Conservation (phyloP, 176 grass and related monocot species). For the Oryza nivara region DNA sequence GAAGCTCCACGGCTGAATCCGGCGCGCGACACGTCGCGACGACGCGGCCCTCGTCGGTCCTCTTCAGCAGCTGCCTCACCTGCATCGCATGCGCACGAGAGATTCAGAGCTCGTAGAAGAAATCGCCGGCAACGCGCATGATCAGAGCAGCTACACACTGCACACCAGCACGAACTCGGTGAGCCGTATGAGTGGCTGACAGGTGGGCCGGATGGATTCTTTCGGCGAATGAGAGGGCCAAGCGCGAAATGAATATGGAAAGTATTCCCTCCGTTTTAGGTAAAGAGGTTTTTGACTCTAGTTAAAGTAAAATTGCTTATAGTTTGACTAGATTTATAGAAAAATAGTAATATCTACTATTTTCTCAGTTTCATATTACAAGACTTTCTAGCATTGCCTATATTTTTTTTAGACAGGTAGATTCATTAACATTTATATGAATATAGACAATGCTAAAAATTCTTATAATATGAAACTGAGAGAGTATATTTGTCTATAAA, state of each 20-base stretch:
- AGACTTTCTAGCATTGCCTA: too few species aligned
- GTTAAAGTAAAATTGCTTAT: too few species aligned
- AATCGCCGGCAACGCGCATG: neutral
- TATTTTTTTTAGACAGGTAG: too few species aligned
- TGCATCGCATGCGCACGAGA: neutral
- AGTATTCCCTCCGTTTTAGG: too few species aligned
- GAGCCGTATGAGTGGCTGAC: neutral
- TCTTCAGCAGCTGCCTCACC: slow-evolving; percentile 82
- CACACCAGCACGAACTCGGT: neutral
- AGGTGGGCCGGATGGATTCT: neutral
- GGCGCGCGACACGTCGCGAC: slow-evolving; percentile 79
- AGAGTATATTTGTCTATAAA: too few species aligned
- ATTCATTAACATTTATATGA: too few species aligned
- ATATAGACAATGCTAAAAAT: too few species aligned
- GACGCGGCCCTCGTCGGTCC: slow-evolving; percentile 55
- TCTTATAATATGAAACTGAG: too few species aligned
- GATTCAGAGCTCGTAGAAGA: neutral
- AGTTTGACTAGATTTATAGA: too few species aligned
- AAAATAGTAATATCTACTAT: too few species aligned
- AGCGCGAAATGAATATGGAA: neutral
- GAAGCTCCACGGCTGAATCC: slow-evolving; percentile 51
- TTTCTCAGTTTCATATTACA: too few species aligned
- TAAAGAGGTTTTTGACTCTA: too few species aligned
- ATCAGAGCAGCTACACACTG: neutral
- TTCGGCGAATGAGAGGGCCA: neutral